Evolutionary conservation across 768 basidiomycete genomes (phyloP).

Genomic region (Boletus vinaceobasis): DNA sequence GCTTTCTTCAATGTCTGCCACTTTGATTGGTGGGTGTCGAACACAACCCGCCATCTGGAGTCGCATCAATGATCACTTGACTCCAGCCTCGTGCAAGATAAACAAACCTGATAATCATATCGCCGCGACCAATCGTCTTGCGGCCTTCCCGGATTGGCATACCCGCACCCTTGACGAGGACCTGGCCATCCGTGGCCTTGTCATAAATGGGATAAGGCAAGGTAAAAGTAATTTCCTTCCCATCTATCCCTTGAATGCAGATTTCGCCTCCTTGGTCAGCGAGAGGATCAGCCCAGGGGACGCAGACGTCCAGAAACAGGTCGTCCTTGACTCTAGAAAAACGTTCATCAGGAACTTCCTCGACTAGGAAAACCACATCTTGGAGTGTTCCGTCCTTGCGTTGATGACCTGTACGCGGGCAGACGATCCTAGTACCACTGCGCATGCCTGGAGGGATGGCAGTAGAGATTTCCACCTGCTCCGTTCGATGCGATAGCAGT

Average conservation of each 20-base stretch:
- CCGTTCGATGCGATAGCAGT: conserved; percentile 45
- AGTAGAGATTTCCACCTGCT: conserved; percentile 56
- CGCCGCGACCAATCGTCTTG: conserved; percentile 53
- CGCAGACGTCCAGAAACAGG: conserved; percentile 49
- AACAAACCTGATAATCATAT: conserved; percentile 57
- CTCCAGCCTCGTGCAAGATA: conserved; percentile 1
- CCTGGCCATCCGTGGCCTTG: conserved; percentile 46
- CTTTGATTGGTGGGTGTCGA: conserved; percentile 30
- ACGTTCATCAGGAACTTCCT: conserved; percentile 53
- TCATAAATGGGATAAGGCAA: conserved; percentile 53
- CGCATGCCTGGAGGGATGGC: conserved; percentile 62
- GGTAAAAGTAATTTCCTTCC: conserved; percentile 46
- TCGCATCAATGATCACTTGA: not conserved
- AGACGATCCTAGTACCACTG: conserved; percentile 56
- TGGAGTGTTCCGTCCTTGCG: conserved; percentile 52
- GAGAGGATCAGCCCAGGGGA: conserved; percentile 55
- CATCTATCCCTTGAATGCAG: conserved; percentile 54
- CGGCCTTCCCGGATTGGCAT: conserved; percentile 63
- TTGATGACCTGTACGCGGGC: conserved; percentile 66
- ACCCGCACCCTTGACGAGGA: conserved; percentile 56
- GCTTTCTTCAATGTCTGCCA: conserved; percentile 31
- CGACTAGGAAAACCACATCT: conserved; percentile 64
- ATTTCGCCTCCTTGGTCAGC: conserved; percentile 47
- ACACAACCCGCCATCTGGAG: conserved; percentile 32
- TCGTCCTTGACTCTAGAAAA: conserved; percentile 58